phyloP scores from a whole-genome alignment of 345 rosid species.

The Citrus maxima region DNA sequence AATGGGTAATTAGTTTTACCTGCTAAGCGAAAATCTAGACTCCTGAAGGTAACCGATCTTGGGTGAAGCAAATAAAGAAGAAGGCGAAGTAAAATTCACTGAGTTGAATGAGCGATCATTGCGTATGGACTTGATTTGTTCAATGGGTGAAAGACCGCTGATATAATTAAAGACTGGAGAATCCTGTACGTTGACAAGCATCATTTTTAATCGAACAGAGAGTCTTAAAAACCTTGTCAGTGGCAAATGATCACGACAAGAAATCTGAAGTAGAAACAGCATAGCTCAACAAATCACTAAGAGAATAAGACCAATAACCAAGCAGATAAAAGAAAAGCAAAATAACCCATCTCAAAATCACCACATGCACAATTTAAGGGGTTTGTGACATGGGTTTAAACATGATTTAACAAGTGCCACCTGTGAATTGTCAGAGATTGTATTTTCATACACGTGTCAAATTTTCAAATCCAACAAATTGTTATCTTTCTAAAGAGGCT shows the following conservation, averaged over 20 bases:
- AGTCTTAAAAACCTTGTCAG: neutral
- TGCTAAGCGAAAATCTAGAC: too few species aligned
- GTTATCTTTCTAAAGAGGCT: neutral
- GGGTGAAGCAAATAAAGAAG: too few species aligned
- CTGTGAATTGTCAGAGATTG: neutral
- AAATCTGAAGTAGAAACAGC: neutral
- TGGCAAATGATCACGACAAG: neutral
- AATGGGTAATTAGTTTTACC: conserved; percentile 28
- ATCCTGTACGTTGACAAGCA: conserved; percentile 40
- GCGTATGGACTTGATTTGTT: conserved; percentile 35
- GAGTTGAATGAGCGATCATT: conserved; percentile 30
- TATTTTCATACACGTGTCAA: neutral
- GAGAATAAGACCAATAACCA: neutral
- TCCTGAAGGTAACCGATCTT: too few species aligned
- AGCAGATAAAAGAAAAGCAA: neutral
- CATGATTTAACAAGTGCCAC: neutral
- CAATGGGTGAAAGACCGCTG: conserved; percentile 57
- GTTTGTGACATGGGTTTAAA: neutral
- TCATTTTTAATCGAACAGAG: neutral
- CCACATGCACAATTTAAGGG: neutral
- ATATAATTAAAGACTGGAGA: conserved; percentile 73
- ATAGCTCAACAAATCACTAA: neutral
- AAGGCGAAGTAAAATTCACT: too few species aligned
- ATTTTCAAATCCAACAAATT: neutral
- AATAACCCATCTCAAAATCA: neutral